A percentile compares a stretch with the other conserved stretches of the same genome.
phyloP scores from a whole-genome alignment of 768 basidiomycete genomes.

The Lentinula sp. region DNA sequence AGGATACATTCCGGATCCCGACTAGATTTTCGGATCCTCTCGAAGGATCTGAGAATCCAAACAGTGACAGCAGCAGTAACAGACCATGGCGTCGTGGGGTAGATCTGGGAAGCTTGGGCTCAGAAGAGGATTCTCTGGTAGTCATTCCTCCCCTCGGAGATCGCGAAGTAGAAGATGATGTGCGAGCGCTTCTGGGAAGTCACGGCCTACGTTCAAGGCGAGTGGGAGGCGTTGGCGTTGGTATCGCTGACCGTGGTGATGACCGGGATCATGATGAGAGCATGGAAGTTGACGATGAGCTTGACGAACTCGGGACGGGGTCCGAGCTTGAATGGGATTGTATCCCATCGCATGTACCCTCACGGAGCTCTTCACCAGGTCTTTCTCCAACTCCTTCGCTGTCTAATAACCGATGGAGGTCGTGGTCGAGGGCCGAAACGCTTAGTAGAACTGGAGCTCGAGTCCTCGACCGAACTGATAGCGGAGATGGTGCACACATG shows the following conservation, averaged over 20 bases:
- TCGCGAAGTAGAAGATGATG: slow-evolving; percentile 46
- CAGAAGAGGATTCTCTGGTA: slow-evolving; percentile 42
- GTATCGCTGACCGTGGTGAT: background rate
- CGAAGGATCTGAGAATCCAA: background rate
- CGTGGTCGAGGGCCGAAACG: slow-evolving; percentile 5
- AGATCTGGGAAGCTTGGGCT: slow-evolving; percentile 4
- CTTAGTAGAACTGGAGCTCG: slow-evolving; percentile 1
- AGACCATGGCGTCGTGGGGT: slow-evolving; percentile 9
- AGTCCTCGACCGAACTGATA: background rate
- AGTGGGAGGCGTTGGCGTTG: slow-evolving; percentile 7
- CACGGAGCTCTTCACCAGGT: slow-evolving; percentile 42
- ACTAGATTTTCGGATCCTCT: slow-evolving; percentile 8
- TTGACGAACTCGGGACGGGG: slow-evolving; percentile 18
- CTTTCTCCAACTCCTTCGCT: slow-evolving; percentile 17
- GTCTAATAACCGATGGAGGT: slow-evolving; percentile 3
- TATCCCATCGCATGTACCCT: slow-evolving; percentile 33
- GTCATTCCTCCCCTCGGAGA: slow-evolving; percentile 53
- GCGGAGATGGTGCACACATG: background rate
- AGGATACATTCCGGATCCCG: slow-evolving; percentile 53
- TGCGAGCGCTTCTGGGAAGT: slow-evolving; percentile 46
- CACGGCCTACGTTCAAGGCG: slow-evolving; percentile 37
- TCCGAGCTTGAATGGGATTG: slow-evolving; percentile 48
- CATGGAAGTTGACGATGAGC: slow-evolving; percentile 35
- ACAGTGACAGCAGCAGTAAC: background rate
- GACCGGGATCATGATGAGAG: slow-evolving; percentile 14